A percentile compares a stretch with the other conserved stretches of the same genome.
Evolutionary conservation across 2,329 filamentous ascomycete species (phyloP).

Genomic region (Thelonectria rubi): DNA sequence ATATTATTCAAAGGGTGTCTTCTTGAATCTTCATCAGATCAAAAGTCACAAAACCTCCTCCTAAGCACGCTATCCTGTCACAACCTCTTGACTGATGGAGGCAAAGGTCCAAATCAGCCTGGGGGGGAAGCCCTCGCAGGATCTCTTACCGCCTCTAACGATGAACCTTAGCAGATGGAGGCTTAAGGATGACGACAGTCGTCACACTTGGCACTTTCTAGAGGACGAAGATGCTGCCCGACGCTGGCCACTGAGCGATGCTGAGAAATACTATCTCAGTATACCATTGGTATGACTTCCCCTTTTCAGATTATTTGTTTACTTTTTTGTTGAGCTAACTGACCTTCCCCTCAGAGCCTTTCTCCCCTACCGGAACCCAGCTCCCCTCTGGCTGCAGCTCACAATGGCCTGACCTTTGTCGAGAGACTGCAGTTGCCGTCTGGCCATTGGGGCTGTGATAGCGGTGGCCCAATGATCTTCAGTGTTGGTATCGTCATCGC

Average conservation of each 20-base stretch:
- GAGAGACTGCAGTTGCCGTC: slow-evolving; percentile 85
- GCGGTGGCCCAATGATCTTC: neutral
- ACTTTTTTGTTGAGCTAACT: neutral
- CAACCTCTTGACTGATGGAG: neutral
- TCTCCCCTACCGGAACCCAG: slow-evolving; percentile 74
- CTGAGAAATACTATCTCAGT: slow-evolving; percentile 87
- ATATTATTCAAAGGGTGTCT: too few species aligned
- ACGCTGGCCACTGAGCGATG: slow-evolving; percentile 84
- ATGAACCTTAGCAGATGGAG: slow-evolving; percentile 69
- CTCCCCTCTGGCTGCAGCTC: slow-evolving; percentile 77
- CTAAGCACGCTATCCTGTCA: neutral
- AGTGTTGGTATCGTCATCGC: slow-evolving; percentile 77
- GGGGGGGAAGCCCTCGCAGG: neutral
- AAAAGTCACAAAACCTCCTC: neutral
- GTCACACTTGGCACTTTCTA: slow-evolving; percentile 94
- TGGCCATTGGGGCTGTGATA: slow-evolving; percentile 78
- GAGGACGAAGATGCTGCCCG: slow-evolving; percentile 73
- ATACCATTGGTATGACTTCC: slow-evolving; percentile 71
- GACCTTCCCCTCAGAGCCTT: slow-evolving; percentile 64
- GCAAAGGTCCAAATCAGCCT: neutral
- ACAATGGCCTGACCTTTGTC: slow-evolving; percentile 87
- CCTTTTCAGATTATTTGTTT: neutral
- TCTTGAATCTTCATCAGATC: neutral
- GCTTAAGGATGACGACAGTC: slow-evolving; percentile 79
- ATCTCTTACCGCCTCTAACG: neutral